These are phyloP conservation scores for Sugiyamaella lignohabitans DNA, from an alignment of 805 yeast genomes.

Conservation along the genomic window DNA sequence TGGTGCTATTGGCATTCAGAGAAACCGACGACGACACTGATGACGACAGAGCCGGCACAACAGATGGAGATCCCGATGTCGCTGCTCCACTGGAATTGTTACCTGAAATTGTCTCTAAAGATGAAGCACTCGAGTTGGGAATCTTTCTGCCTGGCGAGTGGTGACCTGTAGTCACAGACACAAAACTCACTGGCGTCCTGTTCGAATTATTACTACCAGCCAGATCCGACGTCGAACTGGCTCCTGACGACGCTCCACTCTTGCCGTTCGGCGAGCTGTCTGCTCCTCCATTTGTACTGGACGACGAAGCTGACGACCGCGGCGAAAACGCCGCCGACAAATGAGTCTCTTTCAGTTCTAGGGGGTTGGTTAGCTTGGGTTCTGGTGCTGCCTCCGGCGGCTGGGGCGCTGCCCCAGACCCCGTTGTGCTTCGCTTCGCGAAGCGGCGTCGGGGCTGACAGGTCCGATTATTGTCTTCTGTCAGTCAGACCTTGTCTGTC, in stretches of 20 bases:
- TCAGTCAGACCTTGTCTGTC: too few species aligned
- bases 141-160: slow-evolving; percentile 11
- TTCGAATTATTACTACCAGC: not conserved
- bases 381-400: too few species aligned
- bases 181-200: slow-evolving; percentile 9
- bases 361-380: too few species aligned
- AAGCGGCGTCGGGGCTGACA: too few species aligned
- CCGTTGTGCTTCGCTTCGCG: too few species aligned
- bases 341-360: slow-evolving; percentile 36
- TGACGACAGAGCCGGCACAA: not conserved
- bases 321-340: slow-evolving; percentile 26
- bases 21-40: slow-evolving; percentile 5
- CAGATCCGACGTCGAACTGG: not conserved
- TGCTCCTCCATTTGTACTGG: slow-evolving; percentile 1
- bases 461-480: too few species aligned
- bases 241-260: not conserved
- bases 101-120: not conserved
- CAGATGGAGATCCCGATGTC: not conserved
- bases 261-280: not conserved
- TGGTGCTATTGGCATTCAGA: not conserved
- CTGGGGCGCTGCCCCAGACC: too few species aligned
- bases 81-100: not conserved
- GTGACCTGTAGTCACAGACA: slow-evolving; percentile 17
- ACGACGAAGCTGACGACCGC: slow-evolving; percentile 21
- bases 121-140: slow-evolving; percentile 1